These are phyloP conservation scores for Beverwykella pulmonaria DNA, from an alignment of 495 filamentous ascomycete genomes.

Conservation along the genomic window DNA sequence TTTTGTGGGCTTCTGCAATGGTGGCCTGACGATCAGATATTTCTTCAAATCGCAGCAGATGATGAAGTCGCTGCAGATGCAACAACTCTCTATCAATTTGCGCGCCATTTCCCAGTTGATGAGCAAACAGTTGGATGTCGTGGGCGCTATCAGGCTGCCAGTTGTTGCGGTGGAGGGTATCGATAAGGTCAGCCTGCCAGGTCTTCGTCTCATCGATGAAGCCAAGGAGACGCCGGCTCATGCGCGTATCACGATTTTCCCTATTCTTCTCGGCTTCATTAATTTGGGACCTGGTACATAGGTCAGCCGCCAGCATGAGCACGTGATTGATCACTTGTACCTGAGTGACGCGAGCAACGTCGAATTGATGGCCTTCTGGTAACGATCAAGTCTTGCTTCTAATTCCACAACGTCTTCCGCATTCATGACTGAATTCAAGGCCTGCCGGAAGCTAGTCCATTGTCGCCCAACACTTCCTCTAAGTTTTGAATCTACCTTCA, in stretches of 20 bases:
- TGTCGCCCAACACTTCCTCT: background rate
- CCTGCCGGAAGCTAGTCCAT: constrained; percentile 12
- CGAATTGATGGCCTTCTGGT: background rate
- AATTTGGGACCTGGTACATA: background rate
- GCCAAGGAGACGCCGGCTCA: background rate
- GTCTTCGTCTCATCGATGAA: background rate
- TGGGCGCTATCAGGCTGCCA: no score
- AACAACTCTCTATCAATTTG: no score
- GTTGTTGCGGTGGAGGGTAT: no score
- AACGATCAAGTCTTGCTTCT: background rate
- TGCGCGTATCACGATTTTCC: background rate
- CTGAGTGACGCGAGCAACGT: constrained; percentile 1
- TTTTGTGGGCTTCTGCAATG: no score
- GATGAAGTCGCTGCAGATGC: no score
- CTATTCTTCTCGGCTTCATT: background rate
- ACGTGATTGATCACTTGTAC: background rate
- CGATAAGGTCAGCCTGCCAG: background rate
- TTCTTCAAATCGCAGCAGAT: no score
- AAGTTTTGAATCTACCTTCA: background rate
- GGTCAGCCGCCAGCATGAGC: background rate
- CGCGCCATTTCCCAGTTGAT: no score
- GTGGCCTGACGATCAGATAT: no score
- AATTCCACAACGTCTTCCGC: background rate
- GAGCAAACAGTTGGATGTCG: no score
- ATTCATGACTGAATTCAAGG: background rate